A percentile compares a stretch with the other conserved stretches of the same genome.
phyloP scores from a whole-genome alignment of 2,329 filamentous ascomycete species.

The Botryotinia convoluta region DNA sequence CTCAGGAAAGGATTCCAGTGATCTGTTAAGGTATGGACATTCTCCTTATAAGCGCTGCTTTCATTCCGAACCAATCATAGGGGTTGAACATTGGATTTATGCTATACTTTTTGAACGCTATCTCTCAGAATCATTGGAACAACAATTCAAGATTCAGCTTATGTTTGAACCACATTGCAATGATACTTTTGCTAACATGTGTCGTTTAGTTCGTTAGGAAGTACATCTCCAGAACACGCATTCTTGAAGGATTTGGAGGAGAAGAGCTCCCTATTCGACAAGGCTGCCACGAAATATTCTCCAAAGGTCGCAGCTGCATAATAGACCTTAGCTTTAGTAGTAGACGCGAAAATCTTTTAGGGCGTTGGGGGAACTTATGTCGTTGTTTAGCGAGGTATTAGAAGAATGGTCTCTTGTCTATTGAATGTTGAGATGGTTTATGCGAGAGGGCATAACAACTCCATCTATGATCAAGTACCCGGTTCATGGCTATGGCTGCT shows the following conservation, averaged over 20 bases:
- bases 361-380: conserved; percentile 4
- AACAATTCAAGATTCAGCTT: background rate
- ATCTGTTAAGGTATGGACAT: conserved; percentile 61
- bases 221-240: conserved; percentile 63
- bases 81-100: background rate
- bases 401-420: conserved; percentile 1
- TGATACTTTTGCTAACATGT: conserved; percentile 12
- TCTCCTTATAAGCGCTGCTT: too few species aligned
- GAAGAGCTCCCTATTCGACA: conserved; percentile 86
- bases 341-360: background rate
- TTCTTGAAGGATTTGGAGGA: conserved; percentile 73
- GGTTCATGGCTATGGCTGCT: background rate
- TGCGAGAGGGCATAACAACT: background rate
- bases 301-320: conserved; percentile 60
- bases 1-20: conserved; percentile 66
- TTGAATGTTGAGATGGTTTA: background rate
- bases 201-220: conserved; percentile 50
- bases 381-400: conserved; percentile 3
- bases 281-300: conserved; percentile 80
- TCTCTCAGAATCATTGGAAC: too few species aligned
- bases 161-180: background rate
- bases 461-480: background rate
- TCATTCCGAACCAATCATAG: background rate
- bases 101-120: background rate
- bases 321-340: conserved; percentile 16